Conservation (phyloP, 805 yeast species). For the Kuraishia hungarica region DNA sequence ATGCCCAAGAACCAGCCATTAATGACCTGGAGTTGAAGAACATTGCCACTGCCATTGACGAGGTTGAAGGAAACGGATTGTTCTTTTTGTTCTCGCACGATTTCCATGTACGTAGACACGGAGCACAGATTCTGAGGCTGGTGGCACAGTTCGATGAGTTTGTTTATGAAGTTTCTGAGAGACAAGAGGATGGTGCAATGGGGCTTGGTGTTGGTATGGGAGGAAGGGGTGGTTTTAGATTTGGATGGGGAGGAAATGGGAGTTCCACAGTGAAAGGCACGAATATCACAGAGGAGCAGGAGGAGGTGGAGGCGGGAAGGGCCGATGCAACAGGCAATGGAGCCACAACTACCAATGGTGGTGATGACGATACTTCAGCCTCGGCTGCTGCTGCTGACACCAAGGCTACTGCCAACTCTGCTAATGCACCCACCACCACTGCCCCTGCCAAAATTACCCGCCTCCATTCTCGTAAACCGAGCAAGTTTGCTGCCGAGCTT, state of each 20-base stretch:
- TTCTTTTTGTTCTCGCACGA: conserved; percentile 90
- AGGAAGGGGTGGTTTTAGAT: too few relatives aligned
- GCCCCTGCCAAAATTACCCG: conserved; percentile 25
- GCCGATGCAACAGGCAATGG: too few relatives aligned
- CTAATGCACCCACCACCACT: background rate
- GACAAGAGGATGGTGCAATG: too few relatives aligned
- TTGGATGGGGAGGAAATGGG: too few relatives aligned
- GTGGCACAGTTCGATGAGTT: conserved; percentile 87
- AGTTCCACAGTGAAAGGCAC: too few relatives aligned
- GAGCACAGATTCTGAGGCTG: conserved; percentile 63
- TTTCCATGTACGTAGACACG: conserved; percentile 62
- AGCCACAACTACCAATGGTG: too few relatives aligned
- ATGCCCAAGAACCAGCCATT: conserved; percentile 4
- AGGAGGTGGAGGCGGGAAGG: too few relatives aligned
- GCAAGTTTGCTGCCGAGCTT: conserved; percentile 69
- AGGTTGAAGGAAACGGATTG: conserved; percentile 91
- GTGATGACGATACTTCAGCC: background rate
- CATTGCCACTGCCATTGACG: conserved; percentile 81
- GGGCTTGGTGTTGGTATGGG: too few relatives aligned
- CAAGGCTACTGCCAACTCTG: background rate
- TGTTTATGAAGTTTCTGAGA: conserved; percentile 37
- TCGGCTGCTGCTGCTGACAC: background rate
- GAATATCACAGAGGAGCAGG: too few relatives aligned
- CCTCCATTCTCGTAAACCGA: conserved; percentile 37
- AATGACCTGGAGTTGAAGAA: conserved; percentile 73